Percentiles rank a stretch among this genome's conserved stretches.
phyloP scores from a whole-genome alignment of 2,329 filamentous ascomycete species.

The Aspergillus ruber region DNA sequence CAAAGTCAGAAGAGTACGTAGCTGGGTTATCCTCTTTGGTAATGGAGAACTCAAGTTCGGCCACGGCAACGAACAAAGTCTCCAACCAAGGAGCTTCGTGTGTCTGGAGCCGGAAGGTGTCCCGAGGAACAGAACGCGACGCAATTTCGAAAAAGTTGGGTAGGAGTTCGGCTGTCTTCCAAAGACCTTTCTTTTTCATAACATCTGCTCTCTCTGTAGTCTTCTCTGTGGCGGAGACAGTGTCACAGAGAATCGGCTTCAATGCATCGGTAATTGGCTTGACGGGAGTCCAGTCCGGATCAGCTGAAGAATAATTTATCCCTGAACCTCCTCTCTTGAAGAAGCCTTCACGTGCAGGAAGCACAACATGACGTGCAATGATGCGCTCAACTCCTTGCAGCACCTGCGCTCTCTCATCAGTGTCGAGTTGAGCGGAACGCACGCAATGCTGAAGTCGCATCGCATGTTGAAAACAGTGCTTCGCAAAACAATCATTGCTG shows the following conservation, averaged over 20 bases:
- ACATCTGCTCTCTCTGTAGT: neutral
- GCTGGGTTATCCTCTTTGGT: constrained; percentile 21
- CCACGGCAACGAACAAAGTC: constrained; percentile 40
- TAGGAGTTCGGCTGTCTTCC: constrained; percentile 28
- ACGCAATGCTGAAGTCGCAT: constrained; percentile 27
- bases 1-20: constrained; percentile 23
- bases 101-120: constrained; percentile 37
- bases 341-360: constrained; percentile 34
- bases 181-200: constrained; percentile 11
- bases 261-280: constrained; percentile 32
- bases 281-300: constrained; percentile 28
- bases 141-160: constrained; percentile 43
- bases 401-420: constrained; percentile 25
- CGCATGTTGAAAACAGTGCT: constrained; percentile 28
- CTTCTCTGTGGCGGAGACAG: neutral
- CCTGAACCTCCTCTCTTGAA: constrained; percentile 28
- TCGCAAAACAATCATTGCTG: constrained; percentile 31
- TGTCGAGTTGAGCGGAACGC: constrained; percentile 21
- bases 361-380: constrained; percentile 36
- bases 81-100: constrained; percentile 47
- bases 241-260: constrained; percentile 27
- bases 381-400: constrained; percentile 30
- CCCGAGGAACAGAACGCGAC: constrained; percentile 39
- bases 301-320: constrained; percentile 27
- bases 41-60: constrained; percentile 33